Conservation (phyloP, 1,139 yeast genomes). For the Petasospora rhodanensis region DNA sequence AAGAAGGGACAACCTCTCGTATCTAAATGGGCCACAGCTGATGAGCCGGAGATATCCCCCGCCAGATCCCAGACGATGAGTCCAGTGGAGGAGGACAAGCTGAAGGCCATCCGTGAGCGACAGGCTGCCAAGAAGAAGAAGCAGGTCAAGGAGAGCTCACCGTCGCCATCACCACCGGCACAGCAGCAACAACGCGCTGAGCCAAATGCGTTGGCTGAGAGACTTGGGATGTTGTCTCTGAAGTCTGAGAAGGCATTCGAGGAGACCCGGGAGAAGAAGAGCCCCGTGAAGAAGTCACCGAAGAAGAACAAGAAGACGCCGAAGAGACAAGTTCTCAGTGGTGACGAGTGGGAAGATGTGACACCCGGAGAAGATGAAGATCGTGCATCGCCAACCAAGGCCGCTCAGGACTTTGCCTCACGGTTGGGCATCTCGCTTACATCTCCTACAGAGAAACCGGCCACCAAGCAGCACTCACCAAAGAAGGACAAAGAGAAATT, state of each 20-base stretch:
- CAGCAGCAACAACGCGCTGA: neutral
- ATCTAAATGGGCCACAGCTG: slow-evolving; percentile 18
- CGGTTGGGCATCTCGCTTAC: slow-evolving; percentile 16
- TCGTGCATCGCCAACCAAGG: slow-evolving; percentile 15
- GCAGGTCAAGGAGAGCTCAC: neutral
- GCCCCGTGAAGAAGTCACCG: neutral
- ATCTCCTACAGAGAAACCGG: neutral
- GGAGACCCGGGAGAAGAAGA: slow-evolving; percentile 1
- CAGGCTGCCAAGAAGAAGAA: slow-evolving; percentile 5
- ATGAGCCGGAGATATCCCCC: slow-evolving; percentile 4
- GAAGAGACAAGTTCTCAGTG: neutral
- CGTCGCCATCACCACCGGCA: neutral
- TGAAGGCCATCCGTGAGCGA: slow-evolving; percentile 7
- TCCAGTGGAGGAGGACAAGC: slow-evolving; percentile 3
- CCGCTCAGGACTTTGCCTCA: slow-evolving; percentile 20
- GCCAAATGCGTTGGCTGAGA: no score
- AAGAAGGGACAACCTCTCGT: slow-evolving; percentile 18
- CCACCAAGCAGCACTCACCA: neutral
- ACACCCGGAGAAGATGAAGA: slow-evolving; percentile 9
- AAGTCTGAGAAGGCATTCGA: slow-evolving; percentile 1
- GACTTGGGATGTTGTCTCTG: no score
- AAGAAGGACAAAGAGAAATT: slow-evolving; percentile 2
- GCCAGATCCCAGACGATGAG: neutral
- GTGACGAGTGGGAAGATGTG: slow-evolving; percentile 8
- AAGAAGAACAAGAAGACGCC: neutral